Evolutionary conservation across 2,329 filamentous ascomycete genomes (phyloP).

Genomic region (Tolypocladium ovalisporum): DNA sequence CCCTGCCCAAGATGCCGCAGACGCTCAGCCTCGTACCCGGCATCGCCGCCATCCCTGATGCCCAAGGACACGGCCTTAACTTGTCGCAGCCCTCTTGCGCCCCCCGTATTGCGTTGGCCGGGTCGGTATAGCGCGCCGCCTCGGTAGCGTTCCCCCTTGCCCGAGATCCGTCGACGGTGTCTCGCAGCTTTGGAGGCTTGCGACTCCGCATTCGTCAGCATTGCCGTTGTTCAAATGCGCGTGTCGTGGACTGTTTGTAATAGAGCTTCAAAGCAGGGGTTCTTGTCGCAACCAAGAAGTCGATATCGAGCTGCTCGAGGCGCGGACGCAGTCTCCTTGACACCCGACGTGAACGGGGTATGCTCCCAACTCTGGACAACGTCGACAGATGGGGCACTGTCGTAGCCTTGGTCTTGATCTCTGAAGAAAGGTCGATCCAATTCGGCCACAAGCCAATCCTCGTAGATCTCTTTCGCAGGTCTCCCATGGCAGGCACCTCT

Average conservation of each 20-base stretch:
- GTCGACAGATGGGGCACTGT: neutral
- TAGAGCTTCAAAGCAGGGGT: constrained; percentile 50
- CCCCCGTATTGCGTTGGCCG: constrained; percentile 58
- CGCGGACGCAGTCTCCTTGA: too few species aligned
- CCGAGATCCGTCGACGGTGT: constrained; percentile 25
- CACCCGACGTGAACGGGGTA: too few species aligned
- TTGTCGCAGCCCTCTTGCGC: constrained; percentile 57
- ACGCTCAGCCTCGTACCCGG: constrained; percentile 57
- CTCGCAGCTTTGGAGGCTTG: constrained; percentile 61
- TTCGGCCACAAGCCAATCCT: constrained; percentile 16
- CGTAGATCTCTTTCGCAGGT: neutral
- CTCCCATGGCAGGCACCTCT: neutral
- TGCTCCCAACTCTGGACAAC: too few species aligned
- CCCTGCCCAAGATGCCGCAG: constrained; percentile 60
- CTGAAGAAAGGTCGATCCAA: neutral
- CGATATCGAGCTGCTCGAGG: too few species aligned
- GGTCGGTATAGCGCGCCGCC: constrained; percentile 53
- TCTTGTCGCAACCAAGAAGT: constrained; percentile 12
- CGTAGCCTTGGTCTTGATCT: neutral
- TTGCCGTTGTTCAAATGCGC: constrained; percentile 44
- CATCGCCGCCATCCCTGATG: constrained; percentile 55
- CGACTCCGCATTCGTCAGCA: constrained; percentile 54
- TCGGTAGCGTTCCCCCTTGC: constrained; percentile 16
- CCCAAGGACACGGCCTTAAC: constrained; percentile 47
- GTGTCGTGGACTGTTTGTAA: neutral